Conservation (phyloP, 257 asterid genomes). For the Solanum rostratum region DNA sequence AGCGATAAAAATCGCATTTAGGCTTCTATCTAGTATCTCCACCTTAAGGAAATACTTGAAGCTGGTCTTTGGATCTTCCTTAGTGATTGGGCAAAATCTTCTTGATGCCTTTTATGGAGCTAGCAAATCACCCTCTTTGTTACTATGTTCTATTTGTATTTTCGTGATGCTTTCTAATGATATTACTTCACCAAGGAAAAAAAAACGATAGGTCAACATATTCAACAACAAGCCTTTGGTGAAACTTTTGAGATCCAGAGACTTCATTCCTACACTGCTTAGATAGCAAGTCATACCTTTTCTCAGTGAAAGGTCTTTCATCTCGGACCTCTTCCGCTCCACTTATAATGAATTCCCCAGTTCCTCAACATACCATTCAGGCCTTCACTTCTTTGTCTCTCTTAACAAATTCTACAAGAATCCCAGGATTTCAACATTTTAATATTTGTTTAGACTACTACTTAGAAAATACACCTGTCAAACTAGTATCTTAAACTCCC, state of each 20-base stretch:
- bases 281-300: neutral
- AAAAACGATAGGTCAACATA: neutral
- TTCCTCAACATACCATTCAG: neutral
- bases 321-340: neutral
- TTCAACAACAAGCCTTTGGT: neutral
- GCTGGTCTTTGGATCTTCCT: neutral
- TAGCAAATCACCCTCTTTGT: neutral
- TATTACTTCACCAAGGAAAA: neutral
- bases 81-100: neutral
- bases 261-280: neutral
- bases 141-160: neutral
- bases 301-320: neutral
- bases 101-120: neutral
- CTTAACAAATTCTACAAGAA: neutral
- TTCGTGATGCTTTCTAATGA: neutral
- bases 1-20: neutral
- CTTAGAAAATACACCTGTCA: neutral
- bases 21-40: neutral
- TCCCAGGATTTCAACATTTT: neutral
- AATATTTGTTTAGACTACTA: neutral
- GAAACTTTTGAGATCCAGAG: neutral
- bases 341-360: neutral
- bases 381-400: neutral
- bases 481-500: neutral
- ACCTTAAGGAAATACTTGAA: neutral